Base-by-base conservation (phyloP, 306 rosid species). In the Cicer bijugum region DNA sequence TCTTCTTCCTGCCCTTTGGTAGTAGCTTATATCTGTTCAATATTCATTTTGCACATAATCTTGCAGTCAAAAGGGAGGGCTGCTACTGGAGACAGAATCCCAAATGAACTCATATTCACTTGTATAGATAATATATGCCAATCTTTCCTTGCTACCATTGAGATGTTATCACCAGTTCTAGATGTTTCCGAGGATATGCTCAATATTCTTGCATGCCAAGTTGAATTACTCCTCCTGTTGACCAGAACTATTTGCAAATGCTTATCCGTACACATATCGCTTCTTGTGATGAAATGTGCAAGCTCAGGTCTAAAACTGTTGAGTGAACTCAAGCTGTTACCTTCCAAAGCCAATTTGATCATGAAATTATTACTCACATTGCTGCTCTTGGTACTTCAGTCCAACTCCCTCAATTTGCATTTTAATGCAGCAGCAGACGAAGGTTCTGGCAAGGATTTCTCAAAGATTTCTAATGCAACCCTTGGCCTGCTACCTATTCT, bases 401-500 rank as follows among this genome's bases (percentile, higher is more conserved):
- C 71, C 78, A 80, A 84, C 78, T 76, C 80, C 74, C 77, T 69
- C 58, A 56, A 53, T 76, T 79, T 87, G 72, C 69, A 23, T 72
- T 75, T 72, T 19, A 82, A 76, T 75, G 87, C 74, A 79, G 70
- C 33, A 71, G 78, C 66, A 11, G 81, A 80, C 12, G 71, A 57
- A 67, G 75, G 78, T 75, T 81, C 84, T 71, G 82, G 77, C 2
- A 89, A 85, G 81, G 89, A 87, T 74, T 71, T 71, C 44, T 91
- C 92, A 65, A 81, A 77, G 76, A 44, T 89, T 80, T 94, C 97
- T 67, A 91, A 83, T 74, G 80, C 82, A 79, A 79, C 86, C 84
- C 78, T 89, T n/a, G 83, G 91, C 53, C 83, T 94, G 16, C 85
- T 94, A 55, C 97, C 97, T 63, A 71, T 89, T 83, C 89, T 94